phyloP scores from a whole-genome alignment of 2,329 filamentous ascomycete genomes.

The Diplodia scrobiculata region DNA sequence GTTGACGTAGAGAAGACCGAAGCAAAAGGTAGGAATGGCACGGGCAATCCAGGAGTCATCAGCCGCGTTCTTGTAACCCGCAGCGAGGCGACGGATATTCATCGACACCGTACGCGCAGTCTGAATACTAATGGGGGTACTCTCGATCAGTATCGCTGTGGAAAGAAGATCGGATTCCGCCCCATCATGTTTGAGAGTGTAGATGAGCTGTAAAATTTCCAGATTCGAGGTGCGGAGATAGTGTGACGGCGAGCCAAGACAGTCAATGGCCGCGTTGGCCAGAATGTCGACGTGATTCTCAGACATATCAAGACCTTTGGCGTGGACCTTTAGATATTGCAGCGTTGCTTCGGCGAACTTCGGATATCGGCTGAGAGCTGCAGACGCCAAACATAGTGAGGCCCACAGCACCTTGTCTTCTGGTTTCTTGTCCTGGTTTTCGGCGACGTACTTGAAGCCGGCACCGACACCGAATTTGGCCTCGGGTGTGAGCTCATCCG shows the following conservation, averaged over 20 bases:
- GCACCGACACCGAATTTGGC: conserved; percentile 69
- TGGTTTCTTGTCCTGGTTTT: conserved; percentile 51
- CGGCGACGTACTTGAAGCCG: conserved; percentile 72
- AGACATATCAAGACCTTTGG: conserved; percentile 54
- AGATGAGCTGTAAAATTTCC: conserved; percentile 67
- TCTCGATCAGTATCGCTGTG: conserved; percentile 76
- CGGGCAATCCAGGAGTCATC: conserved; percentile 66
- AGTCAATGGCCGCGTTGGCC: conserved; percentile 66
- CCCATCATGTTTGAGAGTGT: conserved; percentile 49
- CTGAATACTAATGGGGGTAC: conserved; percentile 74
- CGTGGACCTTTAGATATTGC: conserved; percentile 66
- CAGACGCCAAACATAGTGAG: conserved; percentile 65
- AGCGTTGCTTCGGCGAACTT: conserved; percentile 41
- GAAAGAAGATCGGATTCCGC: conserved; percentile 57
- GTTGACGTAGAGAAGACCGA: conserved; percentile 84
- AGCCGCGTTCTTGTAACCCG: conserved; percentile 62
- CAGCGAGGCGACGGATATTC: conserved; percentile 76
- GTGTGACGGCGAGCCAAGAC: conserved; percentile 74
- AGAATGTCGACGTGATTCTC: conserved; percentile 64
- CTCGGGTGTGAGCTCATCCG: conserved; percentile 24
- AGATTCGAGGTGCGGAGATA: conserved; percentile 72
- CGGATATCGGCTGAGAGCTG: conserved; percentile 61
- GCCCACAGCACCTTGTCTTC: conserved; percentile 59
- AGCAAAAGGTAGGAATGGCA: conserved; percentile 79
- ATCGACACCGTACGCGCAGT: conserved; percentile 78